phyloP scores from a whole-genome alignment of 805 yeast species.

The Candida awuae region DNA sequence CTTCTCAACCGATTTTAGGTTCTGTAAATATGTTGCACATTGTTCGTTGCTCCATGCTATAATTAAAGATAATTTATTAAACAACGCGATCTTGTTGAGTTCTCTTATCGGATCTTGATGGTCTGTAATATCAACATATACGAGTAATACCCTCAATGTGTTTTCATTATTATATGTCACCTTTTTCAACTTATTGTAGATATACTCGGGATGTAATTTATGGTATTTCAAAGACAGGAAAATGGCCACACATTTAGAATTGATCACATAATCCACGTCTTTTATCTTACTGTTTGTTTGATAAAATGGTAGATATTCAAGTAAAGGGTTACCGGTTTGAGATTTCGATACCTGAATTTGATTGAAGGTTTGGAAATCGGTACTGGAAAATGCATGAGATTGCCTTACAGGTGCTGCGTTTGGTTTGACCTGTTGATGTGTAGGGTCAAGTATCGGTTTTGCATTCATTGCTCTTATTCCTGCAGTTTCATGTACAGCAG shows the following conservation, averaged over 20 bases:
- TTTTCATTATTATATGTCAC: constrained; percentile 19
- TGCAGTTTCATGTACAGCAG: too few species aligned
- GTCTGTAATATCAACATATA: constrained; percentile 59
- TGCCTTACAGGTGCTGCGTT: neutral
- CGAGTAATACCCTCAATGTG: constrained; percentile 41
- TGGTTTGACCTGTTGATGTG: neutral
- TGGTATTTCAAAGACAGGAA: constrained; percentile 66
- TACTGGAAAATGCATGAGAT: too few species aligned
- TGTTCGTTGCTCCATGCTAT: constrained; percentile 50
- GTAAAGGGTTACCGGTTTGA: constrained; percentile 67
- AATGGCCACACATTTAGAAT: constrained; percentile 45
- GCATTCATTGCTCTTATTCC: too few species aligned
- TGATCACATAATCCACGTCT: constrained; percentile 59
- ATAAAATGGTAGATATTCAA: constrained; percentile 44
- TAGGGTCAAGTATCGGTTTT: too few species aligned
- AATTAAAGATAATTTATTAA: constrained; percentile 41
- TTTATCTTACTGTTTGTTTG: constrained; percentile 42
- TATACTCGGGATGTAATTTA: constrained; percentile 68
- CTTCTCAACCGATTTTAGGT: constrained; percentile 28
- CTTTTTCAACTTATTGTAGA: constrained; percentile 46
- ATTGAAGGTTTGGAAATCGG: constrained; percentile 3
- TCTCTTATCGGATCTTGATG: constrained; percentile 42
- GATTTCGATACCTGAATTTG: constrained; percentile 49
- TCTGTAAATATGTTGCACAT: constrained; percentile 37
- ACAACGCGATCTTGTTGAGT: constrained; percentile 40